These are phyloP conservation scores for Stagonosporopsis tanaceti DNA, from an alignment of 2,329 filamentous ascomycete genomes.

Conservation along the genomic window DNA sequence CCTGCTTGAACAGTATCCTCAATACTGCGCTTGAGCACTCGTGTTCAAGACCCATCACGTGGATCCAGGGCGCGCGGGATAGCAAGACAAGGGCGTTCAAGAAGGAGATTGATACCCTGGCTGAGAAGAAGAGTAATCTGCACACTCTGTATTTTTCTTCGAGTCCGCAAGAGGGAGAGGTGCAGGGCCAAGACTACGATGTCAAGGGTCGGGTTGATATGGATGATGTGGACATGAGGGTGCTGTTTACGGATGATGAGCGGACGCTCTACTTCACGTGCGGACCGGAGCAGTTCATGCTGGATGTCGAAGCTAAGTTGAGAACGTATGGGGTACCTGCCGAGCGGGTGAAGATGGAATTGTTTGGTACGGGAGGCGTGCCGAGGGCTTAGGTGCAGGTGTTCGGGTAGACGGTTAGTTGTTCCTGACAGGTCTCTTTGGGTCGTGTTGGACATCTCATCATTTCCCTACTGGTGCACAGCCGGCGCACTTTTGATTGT, in stretches of 20 bases:
- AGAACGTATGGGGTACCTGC: constrained; percentile 63
- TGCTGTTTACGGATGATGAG: constrained; percentile 64
- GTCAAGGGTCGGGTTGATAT: constrained; percentile 67
- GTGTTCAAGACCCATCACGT: constrained; percentile 61
- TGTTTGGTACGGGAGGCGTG: constrained; percentile 61
- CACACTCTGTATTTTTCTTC: constrained; percentile 67
- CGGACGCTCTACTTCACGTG: constrained; percentile 75
- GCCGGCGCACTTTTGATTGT: neutral
- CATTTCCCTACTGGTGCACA: neutral
- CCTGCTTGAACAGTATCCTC: constrained; percentile 71
- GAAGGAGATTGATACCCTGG: constrained; percentile 56
- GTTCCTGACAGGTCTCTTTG: constrained; percentile 4
- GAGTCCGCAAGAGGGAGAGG: constrained; percentile 54
- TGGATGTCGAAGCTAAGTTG: constrained; percentile 63
- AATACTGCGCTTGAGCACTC: constrained; percentile 53
- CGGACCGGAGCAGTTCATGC: constrained; percentile 76
- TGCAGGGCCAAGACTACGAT: constrained; percentile 65
- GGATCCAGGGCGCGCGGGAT: constrained; percentile 68
- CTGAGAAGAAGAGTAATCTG: constrained; percentile 58
- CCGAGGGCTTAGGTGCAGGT: constrained; percentile 33
- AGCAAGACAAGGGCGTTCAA: constrained; percentile 64
- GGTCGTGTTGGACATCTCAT: neutral
- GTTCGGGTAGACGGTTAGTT: neutral
- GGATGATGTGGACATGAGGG: constrained; percentile 60
- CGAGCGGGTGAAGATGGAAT: constrained; percentile 70